Base-by-base conservation (phyloP, 192 early-diverging fungal genomes). In the Backusella parvicylindrica region DNA sequence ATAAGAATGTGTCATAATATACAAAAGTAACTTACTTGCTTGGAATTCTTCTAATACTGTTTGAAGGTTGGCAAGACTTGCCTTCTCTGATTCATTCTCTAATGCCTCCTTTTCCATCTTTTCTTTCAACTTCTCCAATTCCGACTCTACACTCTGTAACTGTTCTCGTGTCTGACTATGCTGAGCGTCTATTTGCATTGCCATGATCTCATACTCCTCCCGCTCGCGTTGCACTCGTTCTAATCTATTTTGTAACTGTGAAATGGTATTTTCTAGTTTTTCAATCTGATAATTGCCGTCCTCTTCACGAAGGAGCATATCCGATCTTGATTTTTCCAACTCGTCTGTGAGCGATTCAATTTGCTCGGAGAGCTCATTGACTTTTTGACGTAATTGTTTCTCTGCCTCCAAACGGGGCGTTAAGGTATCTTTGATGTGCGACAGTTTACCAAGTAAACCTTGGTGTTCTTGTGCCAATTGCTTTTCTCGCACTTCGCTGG, bases 31-130 rank as follows among this genome's bases (percentile, higher is more conserved):
- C 82, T 88, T 88, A 84, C 91, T 86, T 30, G 86, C 87, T 79
- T 99, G 95, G 78, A 99, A 95, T 77, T 93, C 90, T 82, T 95
- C 92, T 64, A 99, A 83, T 16, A 96, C 96, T 33, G 85, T 74
- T 73, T 96, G 97, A 72, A 99, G 84, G 74, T 99, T 99, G 13
- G 74, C 75, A 47, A 93, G 70, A 74, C 90, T 89, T 23, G 84
- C 76, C 32, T 80, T 74, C 71, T 94, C 89, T 11, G 83, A 83
- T 53, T 90, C 88, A 16, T 85, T 81, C 40, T 89, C 89, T 15
- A 81, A 70, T 30, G 82, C 73, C 23, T 88, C 70, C 8, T 73
- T 31, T 28, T 87, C 84, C 72, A 88, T 76, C 40, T 87, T 85
- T 6, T 76, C 76, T 31, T 82, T 77, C 2, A 85, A 75, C 37